Conservation (phyloP, 2,329 filamentous ascomycete species). For the Talaromyces atroroseus region DNA sequence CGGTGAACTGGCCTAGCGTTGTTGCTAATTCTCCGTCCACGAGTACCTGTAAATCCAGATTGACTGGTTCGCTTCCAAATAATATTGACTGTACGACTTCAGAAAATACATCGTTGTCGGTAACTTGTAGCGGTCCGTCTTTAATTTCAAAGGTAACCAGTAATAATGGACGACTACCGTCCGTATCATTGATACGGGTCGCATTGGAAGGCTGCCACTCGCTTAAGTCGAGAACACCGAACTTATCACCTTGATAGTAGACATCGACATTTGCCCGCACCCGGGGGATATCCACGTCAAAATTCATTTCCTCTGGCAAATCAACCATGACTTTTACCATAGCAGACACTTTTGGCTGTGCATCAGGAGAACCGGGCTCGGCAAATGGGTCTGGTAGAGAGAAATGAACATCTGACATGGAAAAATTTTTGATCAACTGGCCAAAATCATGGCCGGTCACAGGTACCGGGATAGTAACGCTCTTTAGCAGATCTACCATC, state of each 20-base stretch:
- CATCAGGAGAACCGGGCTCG: conserved; percentile 65
- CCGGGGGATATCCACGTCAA: conserved; percentile 70
- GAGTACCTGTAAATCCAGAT: conserved; percentile 67
- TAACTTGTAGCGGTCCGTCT: conserved; percentile 76
- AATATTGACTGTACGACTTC: conserved; percentile 75
- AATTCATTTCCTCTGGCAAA: conserved; percentile 80
- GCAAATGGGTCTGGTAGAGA: conserved; percentile 74
- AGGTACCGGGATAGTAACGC: conserved; percentile 75
- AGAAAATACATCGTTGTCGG: conserved; percentile 70
- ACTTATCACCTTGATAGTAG: conserved; percentile 68
- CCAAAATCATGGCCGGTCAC: conserved; percentile 79
- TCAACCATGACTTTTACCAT: conserved; percentile 72
- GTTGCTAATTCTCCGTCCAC: conserved; percentile 82
- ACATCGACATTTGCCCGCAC: conserved; percentile 76
- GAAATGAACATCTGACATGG: conserved; percentile 79
- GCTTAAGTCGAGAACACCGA: conserved; percentile 72
- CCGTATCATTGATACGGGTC: conserved; percentile 55
- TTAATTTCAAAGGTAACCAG: conserved; percentile 70
- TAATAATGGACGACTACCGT: conserved; percentile 57
- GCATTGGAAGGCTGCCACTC: conserved; percentile 85
- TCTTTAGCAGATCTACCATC: conserved; percentile 73
- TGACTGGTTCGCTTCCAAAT: conserved; percentile 65
- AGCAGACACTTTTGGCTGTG: conserved; percentile 75
- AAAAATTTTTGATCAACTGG: conserved; percentile 80
- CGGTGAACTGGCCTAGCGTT: conserved; percentile 69